phyloP scores from a whole-genome alignment of 164 flowering plant genomes.

The Vitis rotundifolia region DNA sequence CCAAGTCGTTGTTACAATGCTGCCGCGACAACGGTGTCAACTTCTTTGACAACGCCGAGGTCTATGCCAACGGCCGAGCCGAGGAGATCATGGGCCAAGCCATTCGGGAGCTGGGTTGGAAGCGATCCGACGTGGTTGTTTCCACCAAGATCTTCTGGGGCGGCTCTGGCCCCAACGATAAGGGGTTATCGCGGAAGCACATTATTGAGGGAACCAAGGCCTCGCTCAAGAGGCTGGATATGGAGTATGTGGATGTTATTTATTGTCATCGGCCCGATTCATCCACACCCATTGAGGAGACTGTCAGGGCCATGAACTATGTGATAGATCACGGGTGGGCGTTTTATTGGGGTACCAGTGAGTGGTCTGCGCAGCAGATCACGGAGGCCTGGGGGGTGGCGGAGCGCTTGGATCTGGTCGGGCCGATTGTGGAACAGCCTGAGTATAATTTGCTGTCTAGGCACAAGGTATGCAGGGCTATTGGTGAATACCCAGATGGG shows the following conservation, averaged over 20 bases:
- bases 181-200: conserved; percentile 88
- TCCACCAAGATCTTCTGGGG: conserved; percentile 99
- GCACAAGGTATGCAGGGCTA: conserved; percentile 64
- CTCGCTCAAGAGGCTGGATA: conserved; percentile 78
- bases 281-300: conserved; percentile 90
- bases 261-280: conserved; percentile 91
- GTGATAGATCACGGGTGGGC: conserved; percentile 99
- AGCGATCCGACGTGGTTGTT: conserved; percentile 83
- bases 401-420: conserved; percentile 74
- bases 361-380: conserved; percentile 99
- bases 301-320: conserved; percentile 96
- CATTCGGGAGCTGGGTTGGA: conserved; percentile 94
- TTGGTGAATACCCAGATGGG: not conserved
- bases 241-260: conserved; percentile 89
- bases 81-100: conserved; percentile 99
- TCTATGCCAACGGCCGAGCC: conserved; percentile 98
- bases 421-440: conserved; percentile 96
- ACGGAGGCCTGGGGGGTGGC: conserved; percentile 97
- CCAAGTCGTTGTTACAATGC: conserved; percentile 84
- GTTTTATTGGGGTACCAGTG: conserved; percentile 99
- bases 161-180: conserved; percentile 89
- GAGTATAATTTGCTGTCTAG: conserved; percentile 87
- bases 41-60: conserved; percentile 99
- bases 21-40: conserved; percentile 96
- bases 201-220: conserved; percentile 91